phyloP scores from a whole-genome alignment of 2,329 filamentous ascomycete species.

The Paradendryphiella salina region DNA sequence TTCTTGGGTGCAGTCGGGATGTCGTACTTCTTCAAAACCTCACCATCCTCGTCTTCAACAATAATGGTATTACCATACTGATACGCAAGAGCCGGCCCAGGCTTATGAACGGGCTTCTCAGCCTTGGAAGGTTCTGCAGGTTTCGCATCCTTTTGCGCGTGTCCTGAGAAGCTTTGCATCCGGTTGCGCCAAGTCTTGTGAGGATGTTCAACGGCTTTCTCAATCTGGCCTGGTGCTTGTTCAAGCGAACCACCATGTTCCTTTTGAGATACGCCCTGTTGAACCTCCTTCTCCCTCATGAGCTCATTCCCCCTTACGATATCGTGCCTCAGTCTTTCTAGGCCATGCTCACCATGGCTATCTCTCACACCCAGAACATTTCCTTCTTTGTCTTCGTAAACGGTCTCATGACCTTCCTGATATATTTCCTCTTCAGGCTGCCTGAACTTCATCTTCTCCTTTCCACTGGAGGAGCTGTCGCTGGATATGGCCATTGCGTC shows the following conservation, averaged over 20 bases:
- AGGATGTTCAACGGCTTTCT: constrained; percentile 44
- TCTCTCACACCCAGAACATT: constrained; percentile 75
- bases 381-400: constrained; percentile 84
- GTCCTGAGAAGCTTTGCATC: constrained; percentile 53
- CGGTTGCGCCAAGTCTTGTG: constrained; percentile 50
- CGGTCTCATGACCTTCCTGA: constrained; percentile 75
- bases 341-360: constrained; percentile 50
- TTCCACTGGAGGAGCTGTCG: constrained; percentile 40
- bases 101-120: constrained; percentile 45
- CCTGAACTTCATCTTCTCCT: constrained; percentile 37
- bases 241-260: constrained; percentile 53
- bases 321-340: constrained; percentile 66
- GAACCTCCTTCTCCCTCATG: constrained; percentile 56
- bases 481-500: constrained; percentile 49
- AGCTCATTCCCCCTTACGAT: constrained; percentile 55
- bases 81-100: constrained; percentile 78
- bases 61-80: constrained; percentile 89
- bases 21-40: constrained; percentile 83
- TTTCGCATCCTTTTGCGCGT: constrained; percentile 47
- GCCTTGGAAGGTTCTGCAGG: constrained; percentile 35
- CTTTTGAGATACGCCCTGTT: constrained; percentile 51
- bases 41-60: constrained; percentile 82
- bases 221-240: constrained; percentile 44
- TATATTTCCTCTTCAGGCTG: constrained; percentile 65
- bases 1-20: constrained; percentile 60